Base-by-base conservation (phyloP, 2,329 filamentous ascomycete species). In the Eurotiales sp. region DNA sequence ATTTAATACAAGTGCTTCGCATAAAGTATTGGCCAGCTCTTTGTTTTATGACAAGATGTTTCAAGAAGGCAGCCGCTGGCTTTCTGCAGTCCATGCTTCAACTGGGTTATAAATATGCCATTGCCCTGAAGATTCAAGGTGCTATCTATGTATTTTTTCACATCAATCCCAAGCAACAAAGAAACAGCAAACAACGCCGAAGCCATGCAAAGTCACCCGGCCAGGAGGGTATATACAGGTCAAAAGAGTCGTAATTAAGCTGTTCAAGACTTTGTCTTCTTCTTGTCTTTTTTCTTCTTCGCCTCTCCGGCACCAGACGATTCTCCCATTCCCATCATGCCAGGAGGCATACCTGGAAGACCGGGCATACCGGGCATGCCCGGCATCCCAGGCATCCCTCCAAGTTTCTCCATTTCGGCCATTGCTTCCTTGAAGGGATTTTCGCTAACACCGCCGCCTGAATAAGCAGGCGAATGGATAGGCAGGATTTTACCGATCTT, bases 381-480 rank as follows among this genome's bases (percentile, higher is more conserved):
- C n/a, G 70, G 67, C 60, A 72, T 65, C 4, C 72, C 71, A 4
- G 70, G 69, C 61, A 75, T 67, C 4, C 71, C 71, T 53, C 66
- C 63, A 58, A 72, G 66, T 59, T 74, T 75, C 58, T 80, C 77
- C 89, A 97, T 95, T 74, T 95, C 90, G 64, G 84, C 86, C 91
- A 97, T 96, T 79, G 96, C 95, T 60, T 96, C 91, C 76, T 93
- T 90, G 64, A 97, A 84, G 55, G 96, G 83, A 65, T 97, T 95
- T 70, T 99, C 93, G 56, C 84, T 91, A 10, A 97, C 89, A 30
- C 93, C 93, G 10, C 93, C 93, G 8, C 93, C 93, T 49, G 88
- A 93, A 72, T 97, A 81, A 15, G 90, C 93, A 0, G 91, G 85
- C 56, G 88, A 95, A 64, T 95, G 87, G 57, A 95, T 84, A 19